These are phyloP conservation scores for Cyberlindnera meyerae DNA, from an alignment of 805 yeast species.

Conservation along the genomic window DNA sequence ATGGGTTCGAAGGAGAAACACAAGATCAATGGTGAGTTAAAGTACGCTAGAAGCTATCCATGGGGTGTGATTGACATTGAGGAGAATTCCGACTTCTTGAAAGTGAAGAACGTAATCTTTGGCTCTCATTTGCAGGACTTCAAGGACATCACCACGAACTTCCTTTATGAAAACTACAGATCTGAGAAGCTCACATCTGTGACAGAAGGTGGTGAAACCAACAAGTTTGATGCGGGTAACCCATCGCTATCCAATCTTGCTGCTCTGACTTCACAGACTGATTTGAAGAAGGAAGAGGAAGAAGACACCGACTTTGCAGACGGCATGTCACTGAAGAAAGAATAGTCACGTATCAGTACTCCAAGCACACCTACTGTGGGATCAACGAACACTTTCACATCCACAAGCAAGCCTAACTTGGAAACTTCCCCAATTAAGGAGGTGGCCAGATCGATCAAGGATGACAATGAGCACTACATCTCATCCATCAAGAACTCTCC, in stretches of 20 bases:
- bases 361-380: constrained; percentile 15
- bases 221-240: constrained; percentile 27
- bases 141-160: constrained; percentile 74
- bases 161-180: constrained; percentile 73
- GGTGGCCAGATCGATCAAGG: constrained; percentile 31
- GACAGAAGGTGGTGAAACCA: constrained; percentile 26
- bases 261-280: constrained; percentile 30
- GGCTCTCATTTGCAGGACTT: constrained; percentile 83
- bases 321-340: constrained; percentile 2
- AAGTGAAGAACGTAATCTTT: constrained; percentile 63
- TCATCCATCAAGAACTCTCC: constrained; percentile 33
- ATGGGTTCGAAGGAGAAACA: constrained; percentile 58
- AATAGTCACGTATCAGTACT: neutral
- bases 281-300: neutral
- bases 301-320: too few species aligned
- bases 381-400: constrained; percentile 6
- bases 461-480: constrained; percentile 35
- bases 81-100: constrained; percentile 46
- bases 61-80: constrained; percentile 65
- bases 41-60: constrained; percentile 64
- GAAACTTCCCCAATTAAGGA: constrained; percentile 35
- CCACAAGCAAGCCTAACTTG: constrained; percentile 17
- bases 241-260: constrained; percentile 66
- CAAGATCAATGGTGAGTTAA: constrained; percentile 43
- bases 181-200: constrained; percentile 67